Conservation (phyloP, 106 monocot species). For the Dendrobium officinale region DNA sequence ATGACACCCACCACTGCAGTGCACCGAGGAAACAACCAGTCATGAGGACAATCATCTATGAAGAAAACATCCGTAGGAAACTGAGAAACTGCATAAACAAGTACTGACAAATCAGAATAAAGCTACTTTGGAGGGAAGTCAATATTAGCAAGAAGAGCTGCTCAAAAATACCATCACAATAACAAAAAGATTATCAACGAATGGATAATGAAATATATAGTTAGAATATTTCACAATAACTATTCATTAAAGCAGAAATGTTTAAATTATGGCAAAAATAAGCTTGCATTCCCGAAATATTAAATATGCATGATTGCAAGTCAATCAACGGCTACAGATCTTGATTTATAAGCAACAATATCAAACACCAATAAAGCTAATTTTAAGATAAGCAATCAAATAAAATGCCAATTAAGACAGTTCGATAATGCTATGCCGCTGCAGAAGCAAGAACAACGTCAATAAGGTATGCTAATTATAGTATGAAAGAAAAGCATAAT, state of each 20-base stretch:
- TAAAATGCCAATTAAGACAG: too few relatives aligned
- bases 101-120: neutral
- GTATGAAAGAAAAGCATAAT: neutral
- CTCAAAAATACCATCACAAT: neutral
- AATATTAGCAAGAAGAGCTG: neutral
- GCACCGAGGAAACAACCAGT: conserved; percentile 95
- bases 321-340: neutral
- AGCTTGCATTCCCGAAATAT: neutral
- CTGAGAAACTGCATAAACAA: conserved; percentile 51
- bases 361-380: neutral
- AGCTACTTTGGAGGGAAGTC: conserved; percentile 7
- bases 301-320: neutral
- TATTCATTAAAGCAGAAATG: neutral
- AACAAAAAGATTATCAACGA: neutral
- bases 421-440: too few relatives aligned
- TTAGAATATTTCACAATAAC: neutral
- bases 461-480: neutral
- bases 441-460: neutral
- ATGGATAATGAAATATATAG: neutral
- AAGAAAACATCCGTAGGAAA: conserved; percentile 63
- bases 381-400: neutral
- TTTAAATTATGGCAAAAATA: neutral
- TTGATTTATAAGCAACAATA: neutral
- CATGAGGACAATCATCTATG: conserved; percentile 90
- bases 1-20: conserved; percentile 72